A percentile compares a stretch with the other conserved stretches of the same genome.
These are phyloP conservation scores for Hyphodiscus sp. DNA, from an alignment of 2,329 filamentous ascomycete genomes.

Conservation along the genomic window DNA sequence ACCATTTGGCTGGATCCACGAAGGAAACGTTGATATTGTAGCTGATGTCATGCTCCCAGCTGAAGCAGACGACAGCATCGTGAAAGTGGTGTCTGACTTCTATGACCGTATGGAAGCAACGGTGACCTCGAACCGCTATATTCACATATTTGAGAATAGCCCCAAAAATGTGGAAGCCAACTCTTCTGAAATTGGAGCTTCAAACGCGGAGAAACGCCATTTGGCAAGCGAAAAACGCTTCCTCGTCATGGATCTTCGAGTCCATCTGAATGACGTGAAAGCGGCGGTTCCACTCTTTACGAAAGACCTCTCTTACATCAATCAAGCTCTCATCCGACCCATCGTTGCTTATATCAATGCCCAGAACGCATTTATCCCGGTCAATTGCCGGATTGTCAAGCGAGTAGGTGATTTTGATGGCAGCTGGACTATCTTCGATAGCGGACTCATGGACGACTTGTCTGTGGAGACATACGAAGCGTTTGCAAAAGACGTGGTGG, in stretches of 20 bases:
- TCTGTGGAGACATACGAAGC: slow-evolving; percentile 92
- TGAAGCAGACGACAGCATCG: slow-evolving; percentile 80
- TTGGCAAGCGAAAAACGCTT: slow-evolving; percentile 62
- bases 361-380: slow-evolving; percentile 88
- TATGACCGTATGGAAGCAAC: slow-evolving; percentile 94
- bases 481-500: slow-evolving; percentile 84
- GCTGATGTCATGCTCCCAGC: slow-evolving; percentile 91
- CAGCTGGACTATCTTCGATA: slow-evolving; percentile 91
- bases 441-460: slow-evolving; percentile 86
- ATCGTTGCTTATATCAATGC: slow-evolving; percentile 99
- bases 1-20: slow-evolving; percentile 95
- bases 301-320: slow-evolving; percentile 86
- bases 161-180: slow-evolving; percentile 27
- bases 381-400: slow-evolving; percentile 92
- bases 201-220: slow-evolving; percentile 23
- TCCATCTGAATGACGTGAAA: slow-evolving; percentile 91
- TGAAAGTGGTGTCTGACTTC: slow-evolving; percentile 93
- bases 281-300: slow-evolving; percentile 91
- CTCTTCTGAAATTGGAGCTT: slow-evolving; percentile 22
- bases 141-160: slow-evolving; percentile 49
- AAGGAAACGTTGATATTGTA: slow-evolving; percentile 94
- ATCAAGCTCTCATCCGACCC: slow-evolving; percentile 87
- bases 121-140: slow-evolving; percentile 69
- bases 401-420: slow-evolving; percentile 84
- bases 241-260: slow-evolving; percentile 88